phyloP scores from a whole-genome alignment of 441 rosid genomes.

The Jatropha multifida region DNA sequence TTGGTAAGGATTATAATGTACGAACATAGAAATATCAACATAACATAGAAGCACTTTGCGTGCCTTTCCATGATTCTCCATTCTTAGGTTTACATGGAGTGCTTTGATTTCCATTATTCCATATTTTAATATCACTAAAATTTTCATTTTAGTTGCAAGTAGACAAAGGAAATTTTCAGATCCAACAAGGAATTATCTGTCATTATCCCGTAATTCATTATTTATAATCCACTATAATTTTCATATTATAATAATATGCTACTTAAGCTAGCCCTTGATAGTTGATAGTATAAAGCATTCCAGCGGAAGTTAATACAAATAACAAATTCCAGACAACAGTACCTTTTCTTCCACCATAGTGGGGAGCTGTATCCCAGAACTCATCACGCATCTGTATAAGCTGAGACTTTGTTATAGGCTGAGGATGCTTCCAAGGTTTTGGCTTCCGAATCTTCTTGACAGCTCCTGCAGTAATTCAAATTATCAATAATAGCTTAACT shows the following conservation, averaged over 20 bases:
- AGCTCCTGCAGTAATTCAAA: constrained; percentile 37
- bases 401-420: constrained; percentile 73
- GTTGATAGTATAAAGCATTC: neutral
- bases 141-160: neutral
- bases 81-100: neutral
- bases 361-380: constrained; percentile 98
- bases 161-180: neutral
- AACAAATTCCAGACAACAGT: constrained; percentile 7
- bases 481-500: constrained; percentile 2
- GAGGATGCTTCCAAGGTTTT: constrained; percentile 83
- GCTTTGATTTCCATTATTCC: neutral
- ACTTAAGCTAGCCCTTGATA: neutral
- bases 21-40: neutral
- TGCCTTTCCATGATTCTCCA: neutral
- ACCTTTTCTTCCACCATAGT: constrained; percentile 92
- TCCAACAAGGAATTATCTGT: neutral
- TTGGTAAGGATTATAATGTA: neutral
- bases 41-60: neutral
- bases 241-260: constrained; percentile 1
- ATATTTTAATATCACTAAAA: neutral
- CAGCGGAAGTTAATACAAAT: neutral
- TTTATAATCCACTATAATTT: neutral
- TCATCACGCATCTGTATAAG: constrained; percentile 82
- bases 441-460: constrained; percentile 80
- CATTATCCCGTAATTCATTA: neutral